Evolutionary conservation across 352 stramenopile species (phyloP), one percentile per base, ranked within the genome.

Genomic region (Vaucheria bursata): DNA sequence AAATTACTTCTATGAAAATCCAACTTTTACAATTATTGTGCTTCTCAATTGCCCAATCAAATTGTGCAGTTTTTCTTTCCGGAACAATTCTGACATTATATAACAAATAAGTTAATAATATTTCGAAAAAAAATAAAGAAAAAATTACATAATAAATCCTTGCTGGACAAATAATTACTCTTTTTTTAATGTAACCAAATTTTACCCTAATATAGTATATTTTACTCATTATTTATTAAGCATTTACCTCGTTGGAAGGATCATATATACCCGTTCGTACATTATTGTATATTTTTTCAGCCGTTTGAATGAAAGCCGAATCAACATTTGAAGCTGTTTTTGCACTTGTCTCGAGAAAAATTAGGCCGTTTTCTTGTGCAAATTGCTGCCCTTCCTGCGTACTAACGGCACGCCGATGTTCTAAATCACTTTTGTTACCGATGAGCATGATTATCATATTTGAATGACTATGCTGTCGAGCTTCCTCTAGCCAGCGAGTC

Each of bases 271-370:
- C 93, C 7, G 87, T 93, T 80, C 95, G 90, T 78, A 97, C 97
- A 85, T 97, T 97, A 39, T 91, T 88, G 85, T 97, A 96, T 81
- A 97, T 97, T 87, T 97, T 96, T 32, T 93, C 91, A 49, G 93
- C 93, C 29, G 92, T 97, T 85, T 95, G 94, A 40, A 97, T 93
- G 75, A 97, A 97, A 2, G 93, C 93, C 88, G 72, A 89, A 88
- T 99, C 96, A 1, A 99, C 97, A 85, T 99, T 99, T 59, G 92
- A 92, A 1, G 94, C 93, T 1, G 95, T 99, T 88, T 99, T 99
- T 12, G 97, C 97, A 66, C 91, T 98, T 1, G 97, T 99, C 87
- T 99, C 97, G 67, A 99, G 87, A 88, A 99, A 99, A 74, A 99
- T 97, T n/a, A 99, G 87, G 0, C 95, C 95, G 86, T 99, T 97